A percentile compares a stretch with the other conserved stretches of the same genome.
Conservation (phyloP, 176 grass and related monocot genomes). For the Musa acuminata region DNA sequence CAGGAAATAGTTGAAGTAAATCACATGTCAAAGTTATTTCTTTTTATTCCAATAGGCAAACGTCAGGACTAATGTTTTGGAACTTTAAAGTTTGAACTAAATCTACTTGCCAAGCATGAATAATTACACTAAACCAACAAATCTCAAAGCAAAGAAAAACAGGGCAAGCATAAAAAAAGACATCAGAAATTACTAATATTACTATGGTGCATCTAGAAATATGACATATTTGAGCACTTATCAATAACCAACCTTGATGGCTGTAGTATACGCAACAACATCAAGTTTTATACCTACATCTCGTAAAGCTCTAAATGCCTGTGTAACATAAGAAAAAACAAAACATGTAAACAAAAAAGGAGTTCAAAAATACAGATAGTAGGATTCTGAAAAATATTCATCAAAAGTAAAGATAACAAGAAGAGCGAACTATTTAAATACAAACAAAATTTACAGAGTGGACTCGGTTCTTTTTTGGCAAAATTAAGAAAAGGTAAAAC, state of each 20-base stretch:
- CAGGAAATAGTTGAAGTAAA: not conserved
- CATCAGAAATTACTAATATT: conserved; percentile 1
- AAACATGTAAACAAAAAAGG: not conserved
- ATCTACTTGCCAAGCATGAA: not conserved
- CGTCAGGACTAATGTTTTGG: not conserved
- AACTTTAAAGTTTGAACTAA: not conserved
- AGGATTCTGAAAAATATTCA: not conserved
- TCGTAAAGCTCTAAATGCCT: conserved; percentile 87
- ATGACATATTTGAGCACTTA: not conserved
- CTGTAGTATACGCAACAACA: conserved; percentile 77
- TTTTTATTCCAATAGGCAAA: not conserved
- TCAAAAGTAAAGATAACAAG: not conserved
- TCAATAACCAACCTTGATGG: conserved; percentile 65
- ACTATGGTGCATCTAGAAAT: not conserved
- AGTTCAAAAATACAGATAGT: not conserved
- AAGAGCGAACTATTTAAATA: not conserved
- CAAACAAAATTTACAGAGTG: not conserved
- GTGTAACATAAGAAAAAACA: conserved; percentile 16
- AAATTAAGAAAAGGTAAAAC: not conserved
- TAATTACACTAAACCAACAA: not conserved
- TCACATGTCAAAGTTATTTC: not conserved
- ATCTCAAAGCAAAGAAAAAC: not conserved
- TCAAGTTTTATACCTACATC: conserved; percentile 68
- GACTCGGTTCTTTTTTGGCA: not conserved
- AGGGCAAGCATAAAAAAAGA: not conserved